A percentile compares a stretch with the other conserved stretches of the same genome.
These are phyloP conservation scores for Rhodofomes roseus DNA, from an alignment of 1,284 basidiomycete genomes.

Conservation along the genomic window DNA sequence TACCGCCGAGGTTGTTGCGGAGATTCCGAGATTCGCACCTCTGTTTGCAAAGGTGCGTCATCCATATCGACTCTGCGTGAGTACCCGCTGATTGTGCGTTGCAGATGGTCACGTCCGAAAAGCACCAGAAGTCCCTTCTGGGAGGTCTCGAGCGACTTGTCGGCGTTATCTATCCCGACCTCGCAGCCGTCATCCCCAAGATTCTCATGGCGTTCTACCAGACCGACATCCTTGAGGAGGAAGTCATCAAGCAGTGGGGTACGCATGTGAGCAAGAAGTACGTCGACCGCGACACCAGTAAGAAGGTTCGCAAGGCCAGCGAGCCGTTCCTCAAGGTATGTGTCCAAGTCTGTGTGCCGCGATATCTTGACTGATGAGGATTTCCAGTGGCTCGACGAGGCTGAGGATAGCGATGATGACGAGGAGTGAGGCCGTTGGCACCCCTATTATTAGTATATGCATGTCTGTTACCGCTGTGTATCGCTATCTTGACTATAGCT, in stretches of 20 bases:
- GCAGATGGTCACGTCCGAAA: conserved; percentile 80
- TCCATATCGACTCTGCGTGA: neutral
- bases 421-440: conserved; percentile 15
- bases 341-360: neutral
- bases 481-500: neutral
- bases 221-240: conserved; percentile 90
- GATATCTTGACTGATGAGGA: neutral
- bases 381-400: conserved; percentile 47
- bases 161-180: conserved; percentile 66
- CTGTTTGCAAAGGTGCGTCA: conserved; percentile 75
- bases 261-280: conserved; percentile 98
- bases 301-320: conserved; percentile 94
- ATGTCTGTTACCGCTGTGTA: neutral
- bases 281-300: conserved; percentile 92
- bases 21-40: conserved; percentile 73
- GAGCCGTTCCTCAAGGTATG: conserved; percentile 86
- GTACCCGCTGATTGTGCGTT: conserved; percentile 6
- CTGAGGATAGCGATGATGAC: conserved; percentile 42
- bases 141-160: conserved; percentile 87
- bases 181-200: conserved; percentile 76
- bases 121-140: conserved; percentile 92
- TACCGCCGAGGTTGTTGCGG: conserved; percentile 69
- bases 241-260: conserved; percentile 89
- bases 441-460: neutral
- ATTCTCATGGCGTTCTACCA: conserved; percentile 96